phyloP scores from a whole-genome alignment of 2,329 filamentous ascomycete species.

The Canariomyces notabilis region DNA sequence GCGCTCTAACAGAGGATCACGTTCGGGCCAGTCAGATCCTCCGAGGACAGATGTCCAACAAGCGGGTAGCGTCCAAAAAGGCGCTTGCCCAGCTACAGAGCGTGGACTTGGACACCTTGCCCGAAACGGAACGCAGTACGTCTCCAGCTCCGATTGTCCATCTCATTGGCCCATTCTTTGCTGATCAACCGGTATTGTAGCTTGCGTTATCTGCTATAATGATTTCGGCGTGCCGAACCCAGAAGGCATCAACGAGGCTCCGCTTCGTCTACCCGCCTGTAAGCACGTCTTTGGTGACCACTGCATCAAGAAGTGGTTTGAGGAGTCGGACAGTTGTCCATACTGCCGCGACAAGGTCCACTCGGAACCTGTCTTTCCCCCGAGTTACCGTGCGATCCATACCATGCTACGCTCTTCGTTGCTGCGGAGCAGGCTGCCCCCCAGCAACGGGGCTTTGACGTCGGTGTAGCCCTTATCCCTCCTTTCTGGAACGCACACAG shows the following conservation, averaged over 20 bases:
- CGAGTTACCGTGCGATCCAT: constrained; percentile 6
- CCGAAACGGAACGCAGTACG: constrained; percentile 46
- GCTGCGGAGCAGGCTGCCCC: not conserved
- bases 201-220: constrained; percentile 61
- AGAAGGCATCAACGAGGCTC: constrained; percentile 53
- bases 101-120: constrained; percentile 41
- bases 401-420: constrained; percentile 5
- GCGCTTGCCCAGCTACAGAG: constrained; percentile 44
- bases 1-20: constrained; percentile 28
- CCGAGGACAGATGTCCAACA: constrained; percentile 40
- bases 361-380: constrained; percentile 36
- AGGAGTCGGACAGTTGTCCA: constrained; percentile 57
- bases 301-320: constrained; percentile 62
- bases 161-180: constrained; percentile 3
- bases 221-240: constrained; percentile 53
- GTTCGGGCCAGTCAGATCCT: constrained; percentile 42
- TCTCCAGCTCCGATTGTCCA: constrained; percentile 14
- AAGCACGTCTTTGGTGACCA: constrained; percentile 60
- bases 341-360: constrained; percentile 60
- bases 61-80: constrained; percentile 43
- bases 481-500: no score
- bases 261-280: constrained; percentile 56
- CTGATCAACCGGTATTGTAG: constrained; percentile 31
- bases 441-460: not conserved
- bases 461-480: not conserved